Percentiles rank a stretch among this genome's conserved stretches.
These are phyloP conservation scores for Cladorrhinum samala DNA, from an alignment of 495 filamentous ascomycete species.

Conservation along the genomic window DNA sequence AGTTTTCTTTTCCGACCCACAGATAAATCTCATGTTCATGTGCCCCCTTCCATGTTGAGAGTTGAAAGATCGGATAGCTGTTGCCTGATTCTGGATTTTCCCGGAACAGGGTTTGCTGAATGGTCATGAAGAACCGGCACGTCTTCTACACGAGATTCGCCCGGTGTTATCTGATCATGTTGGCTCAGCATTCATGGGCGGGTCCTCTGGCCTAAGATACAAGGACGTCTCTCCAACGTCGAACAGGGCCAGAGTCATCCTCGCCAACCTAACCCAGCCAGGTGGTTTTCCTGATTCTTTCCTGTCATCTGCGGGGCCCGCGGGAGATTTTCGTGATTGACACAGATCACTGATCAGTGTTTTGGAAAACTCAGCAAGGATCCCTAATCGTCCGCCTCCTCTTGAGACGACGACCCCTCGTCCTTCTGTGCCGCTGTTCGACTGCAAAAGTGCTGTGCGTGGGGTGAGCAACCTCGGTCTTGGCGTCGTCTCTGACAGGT, in stretches of 20 bases:
- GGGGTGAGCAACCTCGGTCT: slow-evolving; percentile 11
- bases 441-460: slow-evolving; percentile 2
- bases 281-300: neutral
- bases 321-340: neutral
- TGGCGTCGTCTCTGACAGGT: slow-evolving; percentile 27
- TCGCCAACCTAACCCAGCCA: neutral
- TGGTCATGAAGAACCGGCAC: no score
- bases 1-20: no score
- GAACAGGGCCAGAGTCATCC: neutral
- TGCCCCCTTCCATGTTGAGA: no score
- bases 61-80: no score
- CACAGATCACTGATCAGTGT: neutral
- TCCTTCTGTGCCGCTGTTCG: neutral
- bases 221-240: neutral
- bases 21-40: no score
- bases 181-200: no score
- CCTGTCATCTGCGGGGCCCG: neutral
- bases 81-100: no score
- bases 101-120: no score
- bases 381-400: no score
- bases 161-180: neutral
- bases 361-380: neutral
- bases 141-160: no score
- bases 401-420: neutral
- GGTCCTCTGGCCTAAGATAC: neutral